A percentile compares a stretch with the other conserved stretches of the same genome.
Conservation (phyloP, 768 basidiomycete genomes). For the Trametes elegans region DNA sequence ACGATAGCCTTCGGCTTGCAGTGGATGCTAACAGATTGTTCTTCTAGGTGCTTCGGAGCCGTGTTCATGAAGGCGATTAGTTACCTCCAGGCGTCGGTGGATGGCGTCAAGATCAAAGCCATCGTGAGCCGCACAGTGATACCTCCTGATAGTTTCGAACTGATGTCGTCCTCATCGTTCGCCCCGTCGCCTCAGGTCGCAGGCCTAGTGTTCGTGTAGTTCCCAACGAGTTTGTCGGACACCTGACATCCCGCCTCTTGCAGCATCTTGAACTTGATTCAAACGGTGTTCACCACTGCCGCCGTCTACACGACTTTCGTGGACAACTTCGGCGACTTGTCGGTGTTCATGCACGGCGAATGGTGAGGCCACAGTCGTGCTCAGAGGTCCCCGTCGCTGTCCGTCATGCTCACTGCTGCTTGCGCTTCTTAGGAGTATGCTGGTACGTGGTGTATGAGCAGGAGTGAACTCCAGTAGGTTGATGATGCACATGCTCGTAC, state of each 20-base stretch:
- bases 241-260: not conserved
- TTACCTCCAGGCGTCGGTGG: not conserved
- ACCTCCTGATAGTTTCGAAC: too few relatives aligned
- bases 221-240: not conserved
- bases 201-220: not conserved
- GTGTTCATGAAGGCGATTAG: constrained; percentile 1
- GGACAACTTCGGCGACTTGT: not conserved
- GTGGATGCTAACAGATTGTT: not conserved
- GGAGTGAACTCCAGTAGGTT: not conserved
- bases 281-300: not conserved
- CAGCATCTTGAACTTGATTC: constrained; percentile 1
- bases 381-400: too few relatives aligned
- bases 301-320: not conserved
- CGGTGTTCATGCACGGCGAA: not conserved
- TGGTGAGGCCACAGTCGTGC: not conserved
- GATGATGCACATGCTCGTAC: not conserved
- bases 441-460: not conserved
- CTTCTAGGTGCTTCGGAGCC: constrained; percentile 1
- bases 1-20: not conserved
- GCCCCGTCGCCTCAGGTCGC: not conserved
- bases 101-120: not conserved
- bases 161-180: too few relatives aligned
- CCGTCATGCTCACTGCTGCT: too few relatives aligned
- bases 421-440: constrained; percentile 12
- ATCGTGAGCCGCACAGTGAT: not conserved